A percentile compares a stretch with the other conserved stretches of the same genome.
These are phyloP conservation scores for Pythium pyrilobum DNA, from an alignment of 352 stramenopile species.

Conservation along the genomic window DNA sequence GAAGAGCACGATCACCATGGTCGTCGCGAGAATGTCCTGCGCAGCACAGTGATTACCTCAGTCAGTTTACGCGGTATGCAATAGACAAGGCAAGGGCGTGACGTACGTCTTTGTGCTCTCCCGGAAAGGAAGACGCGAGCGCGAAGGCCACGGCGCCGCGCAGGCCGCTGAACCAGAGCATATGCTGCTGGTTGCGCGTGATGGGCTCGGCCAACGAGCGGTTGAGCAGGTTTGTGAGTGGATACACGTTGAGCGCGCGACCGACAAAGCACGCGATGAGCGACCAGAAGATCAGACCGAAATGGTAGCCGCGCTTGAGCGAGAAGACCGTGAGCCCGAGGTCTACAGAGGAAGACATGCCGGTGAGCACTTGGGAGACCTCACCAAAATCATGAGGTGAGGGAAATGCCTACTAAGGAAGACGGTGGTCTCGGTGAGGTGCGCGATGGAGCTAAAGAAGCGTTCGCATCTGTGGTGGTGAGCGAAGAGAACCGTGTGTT, in stretches of 20 bases:
- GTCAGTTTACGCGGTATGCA: too few species aligned
- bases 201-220: constrained; percentile 8
- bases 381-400: background rate
- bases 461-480: constrained; percentile 14
- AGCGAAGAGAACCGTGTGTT: background rate
- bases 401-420: constrained; percentile 41
- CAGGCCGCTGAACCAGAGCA: constrained; percentile 83
- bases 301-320: constrained; percentile 32
- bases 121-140: constrained; percentile 55
- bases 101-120: constrained; percentile 23
- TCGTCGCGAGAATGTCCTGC: constrained; percentile 58
- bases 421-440: constrained; percentile 69
- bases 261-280: constrained; percentile 49
- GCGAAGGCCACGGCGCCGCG: constrained; percentile 78
- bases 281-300: constrained; percentile 48
- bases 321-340: constrained; percentile 69
- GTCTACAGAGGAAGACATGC: constrained; percentile 27
- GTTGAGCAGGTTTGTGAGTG: constrained; percentile 32
- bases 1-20: constrained; percentile 78
- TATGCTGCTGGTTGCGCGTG: constrained; percentile 46
- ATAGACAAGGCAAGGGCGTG: background rate
- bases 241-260: constrained; percentile 62
- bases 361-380: too few species aligned
- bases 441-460: constrained; percentile 54
- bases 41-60: background rate